phyloP scores from a whole-genome alignment of 2,329 filamentous ascomycete species.

The Aspergillus aculeatinus region DNA sequence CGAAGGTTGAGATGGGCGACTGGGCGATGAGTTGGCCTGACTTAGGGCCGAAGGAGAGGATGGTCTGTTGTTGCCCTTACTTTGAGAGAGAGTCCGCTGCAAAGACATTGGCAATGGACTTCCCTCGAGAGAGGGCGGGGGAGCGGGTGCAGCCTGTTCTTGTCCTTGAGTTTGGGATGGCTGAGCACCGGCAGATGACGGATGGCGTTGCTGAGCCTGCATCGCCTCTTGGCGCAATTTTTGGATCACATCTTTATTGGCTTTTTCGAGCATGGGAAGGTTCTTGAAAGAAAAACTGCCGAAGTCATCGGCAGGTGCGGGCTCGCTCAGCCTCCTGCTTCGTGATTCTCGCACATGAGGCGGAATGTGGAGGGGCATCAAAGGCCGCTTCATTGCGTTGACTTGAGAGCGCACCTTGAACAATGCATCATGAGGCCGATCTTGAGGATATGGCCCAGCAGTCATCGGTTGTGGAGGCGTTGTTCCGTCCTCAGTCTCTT shows the following conservation, averaged over 20 bases:
- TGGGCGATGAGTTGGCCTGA: conserved; percentile 83
- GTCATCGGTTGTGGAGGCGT: conserved; percentile 70
- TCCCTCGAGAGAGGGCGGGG: conserved; percentile 72
- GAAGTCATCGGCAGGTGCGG: conserved; percentile 86
- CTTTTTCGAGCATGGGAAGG: conserved; percentile 90
- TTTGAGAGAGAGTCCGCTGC: conserved; percentile 79
- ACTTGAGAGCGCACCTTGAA: conserved; percentile 86
- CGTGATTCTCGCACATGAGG: conserved; percentile 92
- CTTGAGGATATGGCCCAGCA: conserved; percentile 70
- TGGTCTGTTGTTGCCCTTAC: conserved; percentile 73
- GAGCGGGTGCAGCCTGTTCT: conserved; percentile 47
- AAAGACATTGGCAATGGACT: conserved; percentile 80
- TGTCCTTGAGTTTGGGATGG: conserved; percentile 19
- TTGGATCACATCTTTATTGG: conserved; percentile 98
- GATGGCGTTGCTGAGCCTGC: conserved; percentile 61
- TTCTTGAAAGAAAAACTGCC: conserved; percentile 98
- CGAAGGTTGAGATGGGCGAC: conserved; percentile 76
- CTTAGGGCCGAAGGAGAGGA: conserved; percentile 80
- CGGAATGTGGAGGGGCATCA: conserved; percentile 95
- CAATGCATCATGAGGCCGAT: conserved; percentile 90
- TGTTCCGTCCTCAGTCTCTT: conserved; percentile 87
- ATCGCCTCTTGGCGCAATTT: conserved; percentile 90
- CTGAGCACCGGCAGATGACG: conserved; percentile 29
- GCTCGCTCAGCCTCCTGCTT: conserved; percentile 84
- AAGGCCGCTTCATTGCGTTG: conserved; percentile 79